Conservation (phyloP, 768 basidiomycete genomes). For the Holtermanniella nyarrowii region DNA sequence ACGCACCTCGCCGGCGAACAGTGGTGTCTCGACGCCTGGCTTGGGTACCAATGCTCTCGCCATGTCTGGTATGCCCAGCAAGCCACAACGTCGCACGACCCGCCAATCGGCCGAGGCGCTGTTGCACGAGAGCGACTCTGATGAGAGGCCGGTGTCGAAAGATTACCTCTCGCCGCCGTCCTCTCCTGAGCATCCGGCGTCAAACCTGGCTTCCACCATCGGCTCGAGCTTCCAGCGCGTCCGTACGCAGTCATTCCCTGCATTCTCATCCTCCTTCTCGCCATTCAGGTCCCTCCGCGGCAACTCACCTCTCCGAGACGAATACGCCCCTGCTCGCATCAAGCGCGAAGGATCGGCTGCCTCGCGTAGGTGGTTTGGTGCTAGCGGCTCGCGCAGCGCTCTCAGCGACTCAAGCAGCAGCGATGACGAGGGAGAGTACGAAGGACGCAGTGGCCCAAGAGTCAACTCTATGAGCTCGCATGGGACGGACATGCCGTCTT, state of each 20-base stretch:
- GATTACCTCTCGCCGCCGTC: conserved; percentile 2
- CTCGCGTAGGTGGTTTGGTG: not conserved
- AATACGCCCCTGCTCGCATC: not conserved
- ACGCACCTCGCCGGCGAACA: not conserved
- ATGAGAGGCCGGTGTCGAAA: conserved; percentile 9
- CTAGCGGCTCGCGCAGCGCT: not conserved
- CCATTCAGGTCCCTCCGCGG: conserved; percentile 12
- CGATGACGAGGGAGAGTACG: not conserved
- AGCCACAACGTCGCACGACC: conserved; percentile 3
- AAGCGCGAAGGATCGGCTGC: not conserved
- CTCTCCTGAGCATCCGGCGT: not conserved
- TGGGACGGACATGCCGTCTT: not conserved
- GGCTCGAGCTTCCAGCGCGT: conserved; percentile 45
- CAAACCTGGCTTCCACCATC: conserved; percentile 40
- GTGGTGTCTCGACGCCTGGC: conserved; percentile 6
- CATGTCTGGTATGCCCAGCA: not conserved
- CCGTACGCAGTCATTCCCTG: conserved; percentile 46
- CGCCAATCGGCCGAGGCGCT: conserved; percentile 10
- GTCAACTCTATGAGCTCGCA: not conserved
- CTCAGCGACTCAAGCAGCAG: not conserved
- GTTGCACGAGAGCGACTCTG: conserved; percentile 9
- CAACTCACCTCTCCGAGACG: not conserved
- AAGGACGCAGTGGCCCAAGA: not conserved
- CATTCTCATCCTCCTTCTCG: conserved; percentile 43
- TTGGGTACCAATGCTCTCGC: not conserved